Conservation (phyloP, 208 protist genomes). For the Leishmania martiniquensis region DNA sequence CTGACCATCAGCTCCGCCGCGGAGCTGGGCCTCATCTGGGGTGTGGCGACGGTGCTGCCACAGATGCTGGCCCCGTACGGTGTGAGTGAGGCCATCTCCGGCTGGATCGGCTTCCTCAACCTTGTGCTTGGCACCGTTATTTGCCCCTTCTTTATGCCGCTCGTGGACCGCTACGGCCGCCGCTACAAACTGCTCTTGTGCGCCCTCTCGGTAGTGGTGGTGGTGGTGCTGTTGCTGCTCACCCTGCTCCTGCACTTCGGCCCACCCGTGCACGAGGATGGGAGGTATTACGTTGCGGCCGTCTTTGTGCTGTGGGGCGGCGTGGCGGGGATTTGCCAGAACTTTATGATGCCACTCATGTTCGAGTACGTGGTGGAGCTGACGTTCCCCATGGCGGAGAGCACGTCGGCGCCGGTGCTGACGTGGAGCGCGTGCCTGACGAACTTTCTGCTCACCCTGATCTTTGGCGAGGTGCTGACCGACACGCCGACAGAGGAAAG, state of each 20-base stretch:
- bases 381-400: constrained; percentile 78
- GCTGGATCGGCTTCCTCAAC: constrained; percentile 79
- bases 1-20: constrained; percentile 58
- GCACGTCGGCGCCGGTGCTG: constrained; percentile 68
- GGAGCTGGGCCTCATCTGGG: constrained; percentile 79
- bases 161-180: constrained; percentile 43
- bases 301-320: constrained; percentile 67
- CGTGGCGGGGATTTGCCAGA: constrained; percentile 68
- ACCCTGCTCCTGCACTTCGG: constrained; percentile 68
- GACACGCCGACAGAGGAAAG: constrained; percentile 45
- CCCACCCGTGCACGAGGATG: constrained; percentile 36
- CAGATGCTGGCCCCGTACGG: constrained; percentile 74
- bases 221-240: constrained; percentile 44
- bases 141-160: constrained; percentile 69
- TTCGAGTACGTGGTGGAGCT: constrained; percentile 87
- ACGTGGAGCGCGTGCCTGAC: constrained; percentile 72
- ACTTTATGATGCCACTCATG: constrained; percentile 84
- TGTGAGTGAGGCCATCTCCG: constrained; percentile 55
- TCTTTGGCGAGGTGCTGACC: constrained; percentile 68
- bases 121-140: constrained; percentile 64
- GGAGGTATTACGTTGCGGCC: constrained; percentile 44
- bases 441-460: constrained; percentile 59
- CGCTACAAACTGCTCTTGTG: constrained; percentile 66
- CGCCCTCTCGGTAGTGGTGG: constrained; percentile 39
- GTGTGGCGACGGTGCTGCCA: constrained; percentile 72